Evolutionary conservation across 306 rosid species (phyloP), one percentile per base, ranked within the genome.

Genomic region (Casuarina glauca): DNA sequence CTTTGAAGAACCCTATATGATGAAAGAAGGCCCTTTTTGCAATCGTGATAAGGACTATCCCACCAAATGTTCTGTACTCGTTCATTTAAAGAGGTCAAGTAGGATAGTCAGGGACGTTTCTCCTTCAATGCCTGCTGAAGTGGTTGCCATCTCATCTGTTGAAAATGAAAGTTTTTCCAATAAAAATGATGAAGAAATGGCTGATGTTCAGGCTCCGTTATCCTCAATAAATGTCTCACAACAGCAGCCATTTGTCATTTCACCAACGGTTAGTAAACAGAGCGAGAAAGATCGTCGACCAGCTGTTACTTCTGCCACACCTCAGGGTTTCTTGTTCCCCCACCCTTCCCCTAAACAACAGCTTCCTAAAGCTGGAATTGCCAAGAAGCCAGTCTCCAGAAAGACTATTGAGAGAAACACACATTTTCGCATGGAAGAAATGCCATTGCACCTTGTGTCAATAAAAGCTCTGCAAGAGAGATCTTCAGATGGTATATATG

Each of bases 1-100:
- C 60, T 93, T 86, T 88, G 91, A 83, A 70, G 99, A 93, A 79
- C 90, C 96, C 57, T 93, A 89, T 80, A 86, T 87, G 89, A 97
- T 95, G 82, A 93, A 89, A 84, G 99, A 91, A 67, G 97, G 99
- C 43, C 90, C 84, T 68, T 93, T 95, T 91, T 85, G 90, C 71
- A 91, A 90, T 77, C 82, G 72, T 42, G 90, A 85, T 84, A 87
- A 78, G 77, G 99, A 91, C 81, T 89, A 86, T 85, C 89, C 96
- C 88, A 93, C 93, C 16, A 93, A 89, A 89, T 73, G 97, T 82
- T 93, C 99, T 57, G 83, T 85, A 76, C 97, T 95, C 45, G 99
- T 93, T 51, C 88, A 76, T 74, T 84, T 74, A 73, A 95, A 93
- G 89, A 90, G 86, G 89, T 91, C 97, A 69, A 82, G 67, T 61